Conservation (phyloP, 2,329 filamentous ascomycete genomes). For the Orbilia oligospora region DNA sequence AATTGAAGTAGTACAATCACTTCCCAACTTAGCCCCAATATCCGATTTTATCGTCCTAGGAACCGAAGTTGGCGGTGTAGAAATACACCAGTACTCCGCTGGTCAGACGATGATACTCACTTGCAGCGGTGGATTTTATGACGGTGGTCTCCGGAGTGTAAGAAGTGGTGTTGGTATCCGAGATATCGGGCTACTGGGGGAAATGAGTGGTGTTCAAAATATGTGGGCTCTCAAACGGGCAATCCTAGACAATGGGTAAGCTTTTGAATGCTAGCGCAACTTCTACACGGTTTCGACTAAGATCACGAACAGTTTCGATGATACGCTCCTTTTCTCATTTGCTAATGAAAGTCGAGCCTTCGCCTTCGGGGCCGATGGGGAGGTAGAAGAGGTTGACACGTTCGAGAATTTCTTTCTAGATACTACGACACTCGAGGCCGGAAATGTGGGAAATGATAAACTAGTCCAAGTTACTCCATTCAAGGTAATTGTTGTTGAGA, state of each 20-base stretch:
- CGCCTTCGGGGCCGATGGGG: constrained; percentile 79
- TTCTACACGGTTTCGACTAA: background rate
- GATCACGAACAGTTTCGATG: constrained; percentile 68
- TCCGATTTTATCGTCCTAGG: constrained; percentile 97
- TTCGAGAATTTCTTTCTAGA: constrained; percentile 80
- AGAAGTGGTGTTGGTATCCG: constrained; percentile 94
- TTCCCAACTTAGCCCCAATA: constrained; percentile 89
- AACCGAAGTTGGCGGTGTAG: constrained; percentile 86
- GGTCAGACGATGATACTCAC: constrained; percentile 94
- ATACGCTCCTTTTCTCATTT: constrained; percentile 85
- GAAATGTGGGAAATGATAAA: constrained; percentile 75
- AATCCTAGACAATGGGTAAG: constrained; percentile 65
- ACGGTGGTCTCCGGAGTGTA: constrained; percentile 89
- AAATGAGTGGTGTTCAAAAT: constrained; percentile 80
- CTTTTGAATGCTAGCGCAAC: constrained; percentile 61
- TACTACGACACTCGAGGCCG: constrained; percentile 79
- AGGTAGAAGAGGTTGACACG: constrained; percentile 86
- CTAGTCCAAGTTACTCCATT: constrained; percentile 83
- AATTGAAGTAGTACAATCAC: constrained; percentile 79
- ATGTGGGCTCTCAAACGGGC: constrained; percentile 78
- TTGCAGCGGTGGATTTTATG: constrained; percentile 89
- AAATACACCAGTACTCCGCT: constrained; percentile 84
- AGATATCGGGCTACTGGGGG: constrained; percentile 84
- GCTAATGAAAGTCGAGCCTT: constrained; percentile 88
- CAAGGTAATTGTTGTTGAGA: constrained; percentile 75